Evolutionary conservation across 495 filamentous ascomycete genomes (phyloP).

Genomic region (Sphaerosporella brunnea): DNA sequence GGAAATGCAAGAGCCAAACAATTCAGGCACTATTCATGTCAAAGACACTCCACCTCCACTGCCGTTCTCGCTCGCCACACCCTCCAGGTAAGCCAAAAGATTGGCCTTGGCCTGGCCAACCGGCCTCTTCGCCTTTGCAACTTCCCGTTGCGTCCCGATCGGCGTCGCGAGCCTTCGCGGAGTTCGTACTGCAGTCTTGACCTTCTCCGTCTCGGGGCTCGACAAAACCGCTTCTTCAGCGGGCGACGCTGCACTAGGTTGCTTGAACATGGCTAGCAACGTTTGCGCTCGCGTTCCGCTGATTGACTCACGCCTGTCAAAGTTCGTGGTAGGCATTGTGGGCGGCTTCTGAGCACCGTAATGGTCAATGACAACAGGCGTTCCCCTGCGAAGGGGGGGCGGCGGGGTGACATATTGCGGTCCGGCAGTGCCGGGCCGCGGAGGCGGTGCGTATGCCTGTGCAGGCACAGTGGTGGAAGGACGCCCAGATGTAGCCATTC

Average conservation of each 20-base stretch:
- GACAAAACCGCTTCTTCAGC: conserved; percentile 7
- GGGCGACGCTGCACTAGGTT: neutral
- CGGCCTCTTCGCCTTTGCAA: conserved; percentile 12
- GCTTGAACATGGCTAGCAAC: conserved; percentile 20
- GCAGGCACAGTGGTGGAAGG: conserved; percentile 1
- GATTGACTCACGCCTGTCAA: conserved; percentile 19
- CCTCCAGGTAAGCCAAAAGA: conserved; percentile 23
- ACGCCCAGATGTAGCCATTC: neutral
- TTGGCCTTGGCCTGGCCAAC: conserved; percentile 12
- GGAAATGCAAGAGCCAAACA: too few species aligned
- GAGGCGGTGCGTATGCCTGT: neutral
- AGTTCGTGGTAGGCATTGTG: conserved; percentile 5
- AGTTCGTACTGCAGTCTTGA: neutral
- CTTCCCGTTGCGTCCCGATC: neutral
- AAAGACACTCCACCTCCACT: neutral
- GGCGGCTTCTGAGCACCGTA: conserved; percentile 11
- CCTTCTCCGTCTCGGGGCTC: conserved; percentile 12
- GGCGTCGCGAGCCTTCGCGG: conserved; percentile 7
- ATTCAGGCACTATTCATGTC: too few species aligned
- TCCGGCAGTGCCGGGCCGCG: neutral
- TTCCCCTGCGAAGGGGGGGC: neutral
- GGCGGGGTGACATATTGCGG: neutral
- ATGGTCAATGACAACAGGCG: conserved; percentile 1
- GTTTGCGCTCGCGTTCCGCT: conserved; percentile 20
- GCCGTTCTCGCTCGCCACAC: conserved; percentile 16